Base-by-base conservation (phyloP, 2,329 filamentous ascomycete species). In the Arthrinium puccinioides region DNA sequence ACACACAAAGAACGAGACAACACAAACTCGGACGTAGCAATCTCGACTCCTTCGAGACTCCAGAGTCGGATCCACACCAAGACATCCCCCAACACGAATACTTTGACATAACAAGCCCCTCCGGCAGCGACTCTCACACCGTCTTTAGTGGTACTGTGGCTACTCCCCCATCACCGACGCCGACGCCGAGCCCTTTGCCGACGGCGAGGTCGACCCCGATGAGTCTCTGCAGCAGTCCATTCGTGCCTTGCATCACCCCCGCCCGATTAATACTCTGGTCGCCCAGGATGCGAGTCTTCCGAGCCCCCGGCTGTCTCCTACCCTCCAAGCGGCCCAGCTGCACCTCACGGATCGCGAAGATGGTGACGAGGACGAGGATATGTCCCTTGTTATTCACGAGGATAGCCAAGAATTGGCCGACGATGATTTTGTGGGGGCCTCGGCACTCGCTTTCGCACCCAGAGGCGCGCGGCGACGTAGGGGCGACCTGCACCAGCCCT, bases 291-390 rank as follows among this genome's bases (percentile, higher is more conserved):
- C 87, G 46, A 96, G 87, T 61, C 70, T 98, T 44, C 92, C 92
- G 36, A 98, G 92, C 58, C 92, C 92, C 23, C 89, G 92, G 53
- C 66, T 98, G 39, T 98, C 92, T 19, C 92, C 92, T 4, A 94
- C 90, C 6, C 76, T 94, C 41, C 87, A 86, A 50, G 84, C 90
- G 29, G 69, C 71, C 19, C 71, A 76, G 49, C 55, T 70, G 7
- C 67, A 67, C 16, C 53, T 56, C 2, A 50, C 52, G 19, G 57
- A 57, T 19, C 58, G 60, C 13, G 63, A 71, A 29, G 70, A 73
- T 2, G 62, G 63, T 9, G 62, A 63, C 3, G 61, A 55, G 9
- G 65, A 69, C 6, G 64, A 61, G 3, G 64, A 62, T 4, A 52
- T 62, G 9, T 59, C 54, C 4, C 44, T 50, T 10, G 52, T 53